Percentiles rank a stretch among this genome's conserved stretches.
Conservation (phyloP, 1,284 basidiomycete species). For the Polyporus tsugae region DNA sequence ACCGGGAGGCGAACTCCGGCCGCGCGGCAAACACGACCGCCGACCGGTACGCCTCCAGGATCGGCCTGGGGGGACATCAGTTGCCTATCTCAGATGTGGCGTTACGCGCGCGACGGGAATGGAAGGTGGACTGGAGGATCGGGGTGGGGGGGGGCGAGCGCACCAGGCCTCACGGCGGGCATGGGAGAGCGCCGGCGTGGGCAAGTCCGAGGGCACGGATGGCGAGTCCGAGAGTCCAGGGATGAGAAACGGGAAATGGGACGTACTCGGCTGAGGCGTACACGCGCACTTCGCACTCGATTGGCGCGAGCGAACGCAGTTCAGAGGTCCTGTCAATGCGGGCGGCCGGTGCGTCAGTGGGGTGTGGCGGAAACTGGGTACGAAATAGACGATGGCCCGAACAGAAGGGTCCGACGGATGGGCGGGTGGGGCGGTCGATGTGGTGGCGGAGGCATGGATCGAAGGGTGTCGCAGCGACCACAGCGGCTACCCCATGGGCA, state of each 20-base stretch:
- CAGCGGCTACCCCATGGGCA: slow-evolving; percentile 22
- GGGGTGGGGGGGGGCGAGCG: not conserved
- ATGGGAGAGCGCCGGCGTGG: not conserved
- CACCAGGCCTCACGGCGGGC: not conserved
- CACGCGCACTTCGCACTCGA: slow-evolving; percentile 76
- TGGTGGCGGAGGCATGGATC: slow-evolving; percentile 4
- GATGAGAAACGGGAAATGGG: slow-evolving; percentile 2
- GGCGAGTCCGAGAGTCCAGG: slow-evolving; percentile 4
- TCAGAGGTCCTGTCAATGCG: slow-evolving; percentile 62
- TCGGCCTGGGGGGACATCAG: slow-evolving; percentile 60
- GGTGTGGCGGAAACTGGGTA: not conserved
- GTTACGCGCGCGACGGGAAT: not conserved
- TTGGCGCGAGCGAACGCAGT: slow-evolving; percentile 80
- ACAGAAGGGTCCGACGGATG: not conserved
- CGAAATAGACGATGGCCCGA: not conserved
- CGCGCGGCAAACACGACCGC: slow-evolving; percentile 67
- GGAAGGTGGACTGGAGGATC: not conserved
- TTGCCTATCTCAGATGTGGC: not conserved
- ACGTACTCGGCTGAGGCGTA: slow-evolving; percentile 80
- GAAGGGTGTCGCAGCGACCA: slow-evolving; percentile 7
- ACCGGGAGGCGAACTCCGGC: slow-evolving; percentile 55
- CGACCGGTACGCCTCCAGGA: slow-evolving; percentile 75
- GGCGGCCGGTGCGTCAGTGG: slow-evolving; percentile 14
- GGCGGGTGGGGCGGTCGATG: not conserved
- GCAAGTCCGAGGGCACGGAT: slow-evolving; percentile 6